These are phyloP conservation scores for Chrysosporium keratinophilum DNA, from an alignment of 2,329 filamentous ascomycete species.

Conservation along the genomic window DNA sequence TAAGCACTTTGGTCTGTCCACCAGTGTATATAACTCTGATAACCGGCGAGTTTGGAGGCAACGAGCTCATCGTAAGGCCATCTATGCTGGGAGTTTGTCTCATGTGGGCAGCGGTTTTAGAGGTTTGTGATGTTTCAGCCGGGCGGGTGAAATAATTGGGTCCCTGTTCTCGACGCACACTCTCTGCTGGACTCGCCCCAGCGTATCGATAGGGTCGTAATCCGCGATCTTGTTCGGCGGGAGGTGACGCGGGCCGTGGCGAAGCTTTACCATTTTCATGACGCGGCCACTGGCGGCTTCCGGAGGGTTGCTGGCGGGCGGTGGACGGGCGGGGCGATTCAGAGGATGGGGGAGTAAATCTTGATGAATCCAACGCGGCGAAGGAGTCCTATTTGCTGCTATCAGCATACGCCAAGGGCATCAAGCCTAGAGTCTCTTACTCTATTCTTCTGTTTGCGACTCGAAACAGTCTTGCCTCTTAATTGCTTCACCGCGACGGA, in stretches of 20 bases:
- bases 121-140: constrained; percentile 50
- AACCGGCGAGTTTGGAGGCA: constrained; percentile 76
- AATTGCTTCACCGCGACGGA: constrained; percentile 77
- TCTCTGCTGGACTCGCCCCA: constrained; percentile 48
- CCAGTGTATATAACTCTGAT: constrained; percentile 89
- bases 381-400: constrained; percentile 61
- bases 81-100: constrained; percentile 77
- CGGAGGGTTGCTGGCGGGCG: constrained; percentile 42
- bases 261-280: constrained; percentile 41
- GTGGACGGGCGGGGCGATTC: constrained; percentile 55
- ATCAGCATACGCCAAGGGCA: background rate
- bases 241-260: constrained; percentile 63
- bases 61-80: constrained; percentile 70
- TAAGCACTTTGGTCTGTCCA: constrained; percentile 85
- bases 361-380: constrained; percentile 60
- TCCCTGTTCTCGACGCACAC: constrained; percentile 41
- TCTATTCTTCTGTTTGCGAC: constrained; percentile 73
- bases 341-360: constrained; percentile 51
- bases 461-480: constrained; percentile 63
- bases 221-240: constrained; percentile 43
- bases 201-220: constrained; percentile 51
- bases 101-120: constrained; percentile 58
- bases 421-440: constrained; percentile 41
- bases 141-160: constrained; percentile 45
- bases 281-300: constrained; percentile 51